Base-by-base conservation (phyloP, 2,329 filamentous ascomycete genomes). In the Ceratocystiopsis brevicomis region DNA sequence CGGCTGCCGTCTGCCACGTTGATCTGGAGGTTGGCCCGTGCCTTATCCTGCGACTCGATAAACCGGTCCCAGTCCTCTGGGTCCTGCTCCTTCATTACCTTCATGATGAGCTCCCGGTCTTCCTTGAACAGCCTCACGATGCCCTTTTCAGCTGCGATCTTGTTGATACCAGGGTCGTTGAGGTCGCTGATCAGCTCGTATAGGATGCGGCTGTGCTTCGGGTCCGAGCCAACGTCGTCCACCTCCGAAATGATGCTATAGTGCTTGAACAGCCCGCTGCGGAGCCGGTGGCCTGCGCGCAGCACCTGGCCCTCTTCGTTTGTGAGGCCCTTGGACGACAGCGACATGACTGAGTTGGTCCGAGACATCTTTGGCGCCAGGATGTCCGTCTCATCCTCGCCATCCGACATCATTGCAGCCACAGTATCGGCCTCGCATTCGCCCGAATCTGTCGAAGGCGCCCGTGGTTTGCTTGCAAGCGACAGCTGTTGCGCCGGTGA, bases 31-130 rank as follows among this genome's bases (percentile, higher is more conserved):
- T 76, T 76, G 12, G 66, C 68, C 45, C 65, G 61, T 6, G 71
- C 69, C 58, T 74, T 74, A 52, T 71, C 62, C 58, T 77, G 74
- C 35, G 68, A 64, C 57, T 79, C 73, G 19, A 70, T 66, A 53
- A 86, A 73, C 9, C 61, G 60, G 41, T 70, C 68, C 69, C 81
- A 73, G 56, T 80, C 68, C 48, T 76, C 71, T 0, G 76, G 74
- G 49, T 85, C 81, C 25, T 69, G 67, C 6, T 71, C 72, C 16
- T 72, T 64, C 49, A 78, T 54, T 41, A 58, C 53, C 47, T 61
- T 59, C 37, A 68, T 55, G 17, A 76, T 62, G 42, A 68, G 54
- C 15, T 69, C 66, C 45, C 61, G 64, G 49, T 76, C 58, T 53
- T 77, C 71, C 51, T 72, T 67, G 50, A 84, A 76, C 0, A 74